These are phyloP conservation scores for Aspergillus thermomutatus DNA, from an alignment of 2,329 filamentous ascomycete species.

Conservation along the genomic window DNA sequence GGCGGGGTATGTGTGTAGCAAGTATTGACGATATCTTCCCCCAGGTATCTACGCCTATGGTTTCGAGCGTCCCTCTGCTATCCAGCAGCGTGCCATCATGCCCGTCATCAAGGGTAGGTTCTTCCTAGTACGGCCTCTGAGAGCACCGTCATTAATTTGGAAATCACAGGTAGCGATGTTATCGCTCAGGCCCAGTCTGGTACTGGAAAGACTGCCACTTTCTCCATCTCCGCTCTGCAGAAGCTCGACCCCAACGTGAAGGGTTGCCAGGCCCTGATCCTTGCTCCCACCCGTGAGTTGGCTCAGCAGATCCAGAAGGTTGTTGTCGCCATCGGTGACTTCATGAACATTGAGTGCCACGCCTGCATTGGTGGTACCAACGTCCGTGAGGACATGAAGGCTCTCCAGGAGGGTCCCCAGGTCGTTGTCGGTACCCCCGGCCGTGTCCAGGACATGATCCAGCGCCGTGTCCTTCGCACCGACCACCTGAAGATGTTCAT, in stretches of 20 bases:
- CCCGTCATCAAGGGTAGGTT: slow-evolving; percentile 96
- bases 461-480: slow-evolving; percentile 94
- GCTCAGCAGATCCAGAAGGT: slow-evolving; percentile 99
- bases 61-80: slow-evolving; percentile 99
- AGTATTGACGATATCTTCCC: slow-evolving; percentile 20
- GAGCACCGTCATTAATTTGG: slow-evolving; percentile 11
- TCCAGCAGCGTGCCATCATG: slow-evolving; percentile 99
- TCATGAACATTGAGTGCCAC: slow-evolving; percentile 99
- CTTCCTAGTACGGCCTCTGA: neutral
- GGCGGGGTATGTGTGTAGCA: slow-evolving; percentile 24
- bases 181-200: slow-evolving; percentile 99
- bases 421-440: slow-evolving; percentile 97
- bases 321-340: slow-evolving; percentile 96
- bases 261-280: slow-evolving; percentile 96
- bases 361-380: slow-evolving; percentile 98
- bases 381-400: slow-evolving; percentile 98
- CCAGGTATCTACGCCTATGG: slow-evolving; percentile 96
- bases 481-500: slow-evolving; percentile 99
- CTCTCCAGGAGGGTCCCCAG: slow-evolving; percentile 91
- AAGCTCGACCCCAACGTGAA: slow-evolving; percentile 95
- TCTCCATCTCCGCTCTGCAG: slow-evolving; percentile 98
- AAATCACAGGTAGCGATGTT: slow-evolving; percentile 78
- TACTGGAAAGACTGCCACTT: slow-evolving; percentile 99
- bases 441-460: slow-evolving; percentile 99
- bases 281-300: slow-evolving; percentile 96